Conservation (phyloP, 116 monocot species). For the Phalaenopsis hybrid region DNA sequence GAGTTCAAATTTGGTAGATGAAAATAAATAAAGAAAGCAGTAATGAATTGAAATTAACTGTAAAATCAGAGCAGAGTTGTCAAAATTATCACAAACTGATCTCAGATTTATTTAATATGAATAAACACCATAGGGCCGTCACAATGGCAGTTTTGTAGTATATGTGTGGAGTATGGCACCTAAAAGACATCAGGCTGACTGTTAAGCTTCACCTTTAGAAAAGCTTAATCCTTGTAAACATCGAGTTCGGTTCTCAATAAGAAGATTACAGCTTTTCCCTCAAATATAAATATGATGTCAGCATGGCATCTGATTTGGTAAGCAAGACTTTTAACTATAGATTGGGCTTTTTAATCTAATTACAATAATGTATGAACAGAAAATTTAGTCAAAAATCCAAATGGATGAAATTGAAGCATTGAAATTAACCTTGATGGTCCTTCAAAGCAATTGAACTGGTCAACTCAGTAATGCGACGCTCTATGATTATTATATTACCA, state of each 20-base stretch:
- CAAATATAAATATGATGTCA: neutral
- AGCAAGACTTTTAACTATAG: neutral
- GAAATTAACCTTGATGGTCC: conserved; percentile 53
- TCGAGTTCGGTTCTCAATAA: neutral
- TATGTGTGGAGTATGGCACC: too few relatives aligned
- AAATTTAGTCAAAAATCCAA: neutral
- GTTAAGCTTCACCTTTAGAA: too few relatives aligned
- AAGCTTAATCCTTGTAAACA: neutral
- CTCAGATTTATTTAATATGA: too few relatives aligned
- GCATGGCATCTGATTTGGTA: neutral
- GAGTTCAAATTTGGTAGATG: too few relatives aligned
- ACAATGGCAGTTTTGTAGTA: too few relatives aligned
- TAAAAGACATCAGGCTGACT: neutral
- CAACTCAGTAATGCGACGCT: conserved; percentile 77
- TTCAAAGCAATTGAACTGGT: conserved; percentile 56
- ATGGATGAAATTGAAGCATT: neutral
- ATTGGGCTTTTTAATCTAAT: neutral
- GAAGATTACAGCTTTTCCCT: neutral
- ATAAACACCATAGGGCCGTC: too few relatives aligned
- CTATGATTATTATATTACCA: conserved; percentile 61
- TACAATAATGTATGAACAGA: neutral
- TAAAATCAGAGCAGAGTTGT: neutral
- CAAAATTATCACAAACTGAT: too few relatives aligned
- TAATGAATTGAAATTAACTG: too few relatives aligned
- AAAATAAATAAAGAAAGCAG: too few relatives aligned